Evolutionary conservation across 768 basidiomycete genomes (phyloP).

Genomic region (Chiua virens): DNA sequence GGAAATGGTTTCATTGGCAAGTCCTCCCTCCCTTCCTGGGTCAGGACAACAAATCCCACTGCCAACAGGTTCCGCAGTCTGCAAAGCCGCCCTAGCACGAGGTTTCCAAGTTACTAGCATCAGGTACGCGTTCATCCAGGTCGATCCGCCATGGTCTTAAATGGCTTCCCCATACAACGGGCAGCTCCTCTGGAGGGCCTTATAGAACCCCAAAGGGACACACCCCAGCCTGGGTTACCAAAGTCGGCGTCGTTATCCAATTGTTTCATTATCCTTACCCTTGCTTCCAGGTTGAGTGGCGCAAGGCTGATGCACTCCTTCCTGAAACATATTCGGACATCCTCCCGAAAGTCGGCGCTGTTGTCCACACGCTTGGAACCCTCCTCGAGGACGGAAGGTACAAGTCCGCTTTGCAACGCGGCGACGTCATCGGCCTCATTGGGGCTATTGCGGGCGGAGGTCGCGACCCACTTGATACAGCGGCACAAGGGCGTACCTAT

Average conservation of each 20-base stretch:
- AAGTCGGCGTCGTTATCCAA: conserved; percentile 44
- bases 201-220: conserved; percentile 91
- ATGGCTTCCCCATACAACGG: background rate
- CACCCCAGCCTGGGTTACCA: conserved; percentile 78
- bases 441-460: conserved; percentile 47
- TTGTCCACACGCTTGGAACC: conserved; percentile 93
- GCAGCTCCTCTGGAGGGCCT: conserved; percentile 82
- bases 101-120: conserved; percentile 90
- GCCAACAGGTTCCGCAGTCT: conserved; percentile 83
- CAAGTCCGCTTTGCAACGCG: conserved; percentile 68
- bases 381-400: conserved; percentile 81
- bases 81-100: conserved; percentile 78
- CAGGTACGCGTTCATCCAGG: conserved; percentile 47
- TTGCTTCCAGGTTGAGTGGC: conserved; percentile 76
- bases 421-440: conserved; percentile 53
- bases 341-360: conserved; percentile 64
- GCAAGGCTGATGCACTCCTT: conserved; percentile 75
- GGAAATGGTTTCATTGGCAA: conserved; percentile 96
- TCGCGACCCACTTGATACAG: conserved; percentile 60
- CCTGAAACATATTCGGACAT: conserved; percentile 72
- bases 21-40: conserved; percentile 5
- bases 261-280: conserved; percentile 6
- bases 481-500: conserved; percentile 52
- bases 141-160: background rate
- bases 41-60: conserved; percentile 1